Percentiles rank a stretch among this genome's conserved stretches.
phyloP scores from a whole-genome alignment of 2,329 filamentous ascomycete genomes.

The Talaromyces sp. region DNA sequence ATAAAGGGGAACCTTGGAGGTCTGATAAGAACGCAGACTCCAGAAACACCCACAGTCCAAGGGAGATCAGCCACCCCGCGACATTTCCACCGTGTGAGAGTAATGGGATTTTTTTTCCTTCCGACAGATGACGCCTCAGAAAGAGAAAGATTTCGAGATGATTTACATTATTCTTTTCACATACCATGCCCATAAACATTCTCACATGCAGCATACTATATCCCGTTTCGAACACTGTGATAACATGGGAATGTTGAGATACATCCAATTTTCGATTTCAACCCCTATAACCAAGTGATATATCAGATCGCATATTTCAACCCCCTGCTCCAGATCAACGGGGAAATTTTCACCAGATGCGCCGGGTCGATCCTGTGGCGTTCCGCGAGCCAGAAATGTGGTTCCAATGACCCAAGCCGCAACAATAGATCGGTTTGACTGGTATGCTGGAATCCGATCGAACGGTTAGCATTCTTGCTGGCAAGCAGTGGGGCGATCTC shows the following conservation, averaged over 20 bases:
- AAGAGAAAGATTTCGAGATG: too few relatives aligned
- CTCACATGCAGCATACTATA: too few relatives aligned
- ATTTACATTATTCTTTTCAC: too few relatives aligned
- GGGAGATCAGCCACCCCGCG: too few relatives aligned
- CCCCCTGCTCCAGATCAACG: background rate
- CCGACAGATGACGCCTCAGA: too few relatives aligned
- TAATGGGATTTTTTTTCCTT: too few relatives aligned
- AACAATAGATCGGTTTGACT: background rate
- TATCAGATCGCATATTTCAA: background rate
- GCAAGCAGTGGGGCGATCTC: constrained; percentile 6
- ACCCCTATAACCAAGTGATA: background rate
- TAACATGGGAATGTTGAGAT: background rate
- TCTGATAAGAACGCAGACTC: too few relatives aligned
- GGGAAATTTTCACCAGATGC: background rate
- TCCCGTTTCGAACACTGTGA: too few relatives aligned
- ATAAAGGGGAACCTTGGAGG: too few relatives aligned
- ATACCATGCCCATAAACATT: too few relatives aligned
- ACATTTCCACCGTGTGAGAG: too few relatives aligned
- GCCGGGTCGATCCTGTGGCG: background rate
- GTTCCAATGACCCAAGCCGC: background rate
- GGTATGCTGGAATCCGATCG: constrained; percentile 17
- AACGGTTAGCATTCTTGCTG: constrained; percentile 18
- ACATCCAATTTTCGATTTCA: background rate
- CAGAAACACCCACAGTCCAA: too few relatives aligned
- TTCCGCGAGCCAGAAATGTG: constrained; percentile 11